Base-by-base conservation (phyloP, 163 green algal species). In the Scenedesmus sp. region DNA sequence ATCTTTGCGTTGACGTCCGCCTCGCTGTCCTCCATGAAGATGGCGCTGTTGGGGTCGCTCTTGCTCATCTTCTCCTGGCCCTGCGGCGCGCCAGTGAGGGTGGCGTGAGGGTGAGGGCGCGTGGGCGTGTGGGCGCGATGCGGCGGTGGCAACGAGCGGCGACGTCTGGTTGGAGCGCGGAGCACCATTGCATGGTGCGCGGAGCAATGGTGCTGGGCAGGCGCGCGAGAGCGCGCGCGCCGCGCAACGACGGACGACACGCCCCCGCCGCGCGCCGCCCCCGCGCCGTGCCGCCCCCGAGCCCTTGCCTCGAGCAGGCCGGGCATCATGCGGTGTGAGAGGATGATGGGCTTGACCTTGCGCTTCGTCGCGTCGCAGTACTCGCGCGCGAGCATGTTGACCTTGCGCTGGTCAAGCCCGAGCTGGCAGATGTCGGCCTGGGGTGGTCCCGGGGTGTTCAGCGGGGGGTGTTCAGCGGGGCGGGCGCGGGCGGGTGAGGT, bases 11-110 rank as follows among this genome's bases (percentile, higher is more conserved):
- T 95, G 22, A 99, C 96, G 56, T 99, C 96, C 31, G 78, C 69
- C 81, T 96, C 93, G 44, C 73, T 93, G 88, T 99, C 96, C 89
- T 99, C 96, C 96, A 99, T 99, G 91, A 98, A 99, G 69, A 99
- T 98, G 31, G 96, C 96, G 9, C 82, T 94, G 87, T 98, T 96
- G 62, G 96, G 96, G 88, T 99, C 96, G 75, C 80, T 93, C 88
- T 99, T 99, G 72, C 85, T 95, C 96, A 99, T 99, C 90, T 99
- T 99, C 85, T 98, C 96, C 87, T 99, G 96, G 10, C 96, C 96
- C 88, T 98, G 85, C 48, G 87, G 62, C 26, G 18, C 20, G 39
- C 7, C 7, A 10, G 39, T 6, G n/a, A n/a, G n/a, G n/a, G n/a
- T n/a, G n/a, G n/a, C n/a, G n/a, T n/a, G n/a, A n/a, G n/a, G n/a